Evolutionary conservation across 352 stramenopile species (phyloP).

Genomic region (Pythium angustatum): DNA sequence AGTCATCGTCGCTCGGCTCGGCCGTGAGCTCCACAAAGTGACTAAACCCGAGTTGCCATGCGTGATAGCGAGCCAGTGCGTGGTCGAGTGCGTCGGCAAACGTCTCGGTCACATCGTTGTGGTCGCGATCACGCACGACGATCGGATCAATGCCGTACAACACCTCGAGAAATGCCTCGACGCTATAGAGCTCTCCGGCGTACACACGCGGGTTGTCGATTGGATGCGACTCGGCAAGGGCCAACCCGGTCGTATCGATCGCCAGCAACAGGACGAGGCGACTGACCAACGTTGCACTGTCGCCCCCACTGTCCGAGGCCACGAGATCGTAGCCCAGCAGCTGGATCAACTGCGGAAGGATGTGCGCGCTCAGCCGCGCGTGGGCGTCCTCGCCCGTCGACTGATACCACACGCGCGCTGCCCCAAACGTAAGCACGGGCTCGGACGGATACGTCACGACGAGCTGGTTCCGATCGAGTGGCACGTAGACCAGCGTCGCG

Average conservation of each 20-base stretch:
- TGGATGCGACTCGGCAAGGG: not conserved
- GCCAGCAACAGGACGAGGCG: slow-evolving; percentile 19
- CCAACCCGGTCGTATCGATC: slow-evolving; percentile 10
- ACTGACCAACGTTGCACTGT: not conserved
- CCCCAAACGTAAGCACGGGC: not conserved
- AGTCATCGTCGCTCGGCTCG: slow-evolving; percentile 19
- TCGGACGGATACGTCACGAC: not conserved
- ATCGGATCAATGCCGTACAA: not conserved
- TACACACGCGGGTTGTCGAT: not conserved
- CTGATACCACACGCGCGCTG: not conserved
- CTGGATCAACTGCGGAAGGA: slow-evolving; percentile 3
- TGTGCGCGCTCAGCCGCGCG: not conserved
- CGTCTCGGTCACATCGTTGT: not conserved
- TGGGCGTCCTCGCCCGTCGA: not conserved
- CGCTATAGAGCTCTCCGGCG: slow-evolving; percentile 11
- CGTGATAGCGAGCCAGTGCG: not conserved
- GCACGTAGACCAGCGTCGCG: not conserved
- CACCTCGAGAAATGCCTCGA: slow-evolving; percentile 9
- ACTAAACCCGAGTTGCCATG: slow-evolving; percentile 32
- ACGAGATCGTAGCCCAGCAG: slow-evolving; percentile 14
- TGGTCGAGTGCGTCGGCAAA: not conserved
- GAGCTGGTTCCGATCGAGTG: not conserved
- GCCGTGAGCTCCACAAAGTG: slow-evolving; percentile 34
- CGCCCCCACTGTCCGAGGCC: not conserved
- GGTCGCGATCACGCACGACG: not conserved